Base-by-base conservation (phyloP, 768 basidiomycete species). In the Astraeus odoratus region DNA sequence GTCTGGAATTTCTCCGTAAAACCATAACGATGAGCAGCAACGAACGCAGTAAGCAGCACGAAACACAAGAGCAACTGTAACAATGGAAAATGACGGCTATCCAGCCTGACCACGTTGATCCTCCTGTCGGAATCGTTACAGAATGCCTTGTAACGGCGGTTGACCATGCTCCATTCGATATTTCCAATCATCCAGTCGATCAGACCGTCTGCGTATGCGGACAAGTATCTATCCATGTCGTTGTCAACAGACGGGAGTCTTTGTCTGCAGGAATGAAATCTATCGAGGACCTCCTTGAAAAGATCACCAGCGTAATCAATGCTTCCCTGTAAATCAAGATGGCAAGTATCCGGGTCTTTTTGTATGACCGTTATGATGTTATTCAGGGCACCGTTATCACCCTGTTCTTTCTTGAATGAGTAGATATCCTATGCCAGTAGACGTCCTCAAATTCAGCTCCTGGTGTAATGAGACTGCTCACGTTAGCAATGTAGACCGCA, bases 331-430 rank as follows among this genome's bases (percentile, higher is more conserved):
- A 59, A 46, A 37, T 58, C 51, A 31, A 61, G 35, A 36, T 59
- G 60, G 10, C 26, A 25, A 13, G 58, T 53, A 30, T 38, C 40
- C 1, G 51, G 60, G 27, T 61, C 60, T 36, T 57, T 54, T 15
- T 51, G 41, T 37, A 62, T 58, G 30, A 62, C 51, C 2, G 53
- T 61, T 41, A 61, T 30, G 40, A 61, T 49, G 22, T 61, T 61
- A 39, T 59, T 62, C 42, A 55, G 27, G 8, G 58, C 60, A 1
- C 60, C 60, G 16, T 61, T 58, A 12, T 62, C 57, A 16, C 50
- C 51, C 15, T 37, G 44, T 36, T 62, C 60, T 44, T 61, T 61
- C 47, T 61, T 61, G 49, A 57, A 61, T 12, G 60, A 62, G 33
- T 59, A 58, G 33, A 62, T 56, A 13, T 59, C 57, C 61, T 62